phyloP scores from a whole-genome alignment of 352 stramenopile species.

The Pseudoperonospora humuli region DNA sequence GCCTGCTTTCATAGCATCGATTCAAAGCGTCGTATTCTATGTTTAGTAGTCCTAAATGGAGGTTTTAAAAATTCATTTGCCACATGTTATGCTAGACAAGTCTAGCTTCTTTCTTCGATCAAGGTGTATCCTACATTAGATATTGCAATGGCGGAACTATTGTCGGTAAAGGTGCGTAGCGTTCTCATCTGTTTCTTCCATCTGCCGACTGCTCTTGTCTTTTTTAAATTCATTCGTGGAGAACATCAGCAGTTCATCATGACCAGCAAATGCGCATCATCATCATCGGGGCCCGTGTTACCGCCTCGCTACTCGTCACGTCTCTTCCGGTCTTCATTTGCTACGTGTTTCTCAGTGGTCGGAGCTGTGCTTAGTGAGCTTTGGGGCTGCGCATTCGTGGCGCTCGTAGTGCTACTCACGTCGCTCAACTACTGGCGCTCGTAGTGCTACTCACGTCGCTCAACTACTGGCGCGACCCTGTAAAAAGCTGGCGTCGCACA shows the following conservation, averaged over 20 bases:
- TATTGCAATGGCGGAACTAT: no score
- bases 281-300: conserved; percentile 34
- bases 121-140: no score
- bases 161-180: no score
- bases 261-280: conserved; percentile 1
- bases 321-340: conserved; percentile 68
- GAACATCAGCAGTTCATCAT: not conserved
- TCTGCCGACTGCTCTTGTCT: no score
- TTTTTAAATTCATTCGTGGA: no score
- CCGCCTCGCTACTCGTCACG: conserved; percentile 56
- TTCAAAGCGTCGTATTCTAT: no score
- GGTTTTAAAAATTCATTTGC: no score
- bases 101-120: no score
- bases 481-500: conserved; percentile 64
- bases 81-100: no score
- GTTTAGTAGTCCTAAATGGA: no score
- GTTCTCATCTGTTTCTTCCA: no score
- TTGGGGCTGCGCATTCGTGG: conserved; percentile 53
- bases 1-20: no score
- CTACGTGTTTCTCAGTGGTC: conserved; percentile 55
- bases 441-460: conserved; percentile 75
- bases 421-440: conserved; percentile 73
- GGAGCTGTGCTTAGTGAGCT: conserved; percentile 43
- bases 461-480: conserved; percentile 78
- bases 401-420: conserved; percentile 66